A percentile compares a stretch with the other conserved stretches of the same genome.
Evolutionary conservation across 2,329 filamentous ascomycete genomes (phyloP).

Genomic region (Orbilia javanica): DNA sequence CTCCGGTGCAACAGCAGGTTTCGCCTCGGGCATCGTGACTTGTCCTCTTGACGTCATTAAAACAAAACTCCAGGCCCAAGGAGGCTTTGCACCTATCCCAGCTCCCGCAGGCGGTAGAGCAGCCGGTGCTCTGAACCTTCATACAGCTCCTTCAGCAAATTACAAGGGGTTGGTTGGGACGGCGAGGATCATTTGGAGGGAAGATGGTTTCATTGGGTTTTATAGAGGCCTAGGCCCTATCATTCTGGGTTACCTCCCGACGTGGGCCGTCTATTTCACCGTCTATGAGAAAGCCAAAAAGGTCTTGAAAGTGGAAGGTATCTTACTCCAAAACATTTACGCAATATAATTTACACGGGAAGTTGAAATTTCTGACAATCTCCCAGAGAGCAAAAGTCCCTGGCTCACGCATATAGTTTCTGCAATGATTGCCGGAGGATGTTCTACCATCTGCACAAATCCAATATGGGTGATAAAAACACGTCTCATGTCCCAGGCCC

Average conservation of each 20-base stretch:
- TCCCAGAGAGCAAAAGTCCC: slow-evolving; percentile 58
- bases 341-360: background rate
- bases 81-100: slow-evolving; percentile 73
- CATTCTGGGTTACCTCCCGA: slow-evolving; percentile 93
- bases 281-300: slow-evolving; percentile 92
- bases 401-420: slow-evolving; percentile 68
- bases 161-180: slow-evolving; percentile 92
- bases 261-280: slow-evolving; percentile 98
- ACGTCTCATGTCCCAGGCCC: slow-evolving; percentile 92
- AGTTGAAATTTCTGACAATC: background rate
- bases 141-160: slow-evolving; percentile 68
- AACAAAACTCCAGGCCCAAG: slow-evolving; percentile 96
- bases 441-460: slow-evolving; percentile 93
- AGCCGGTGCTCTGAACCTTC: slow-evolving; percentile 50
- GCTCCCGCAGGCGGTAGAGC: slow-evolving; percentile 57
- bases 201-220: slow-evolving; percentile 89
- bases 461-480: slow-evolving; percentile 99
- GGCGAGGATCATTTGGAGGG: slow-evolving; percentile 82
- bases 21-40: slow-evolving; percentile 92
- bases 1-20: slow-evolving; percentile 87
- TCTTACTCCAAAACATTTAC: background rate
- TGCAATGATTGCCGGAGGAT: slow-evolving; percentile 88
- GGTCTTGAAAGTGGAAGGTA: slow-evolving; percentile 68
- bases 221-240: slow-evolving; percentile 95
- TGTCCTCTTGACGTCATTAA: slow-evolving; percentile 99